Percentiles rank a stretch among this genome's conserved stretches.
phyloP scores from a whole-genome alignment of 2,329 filamentous ascomycete species.

The Claviceps africana region DNA sequence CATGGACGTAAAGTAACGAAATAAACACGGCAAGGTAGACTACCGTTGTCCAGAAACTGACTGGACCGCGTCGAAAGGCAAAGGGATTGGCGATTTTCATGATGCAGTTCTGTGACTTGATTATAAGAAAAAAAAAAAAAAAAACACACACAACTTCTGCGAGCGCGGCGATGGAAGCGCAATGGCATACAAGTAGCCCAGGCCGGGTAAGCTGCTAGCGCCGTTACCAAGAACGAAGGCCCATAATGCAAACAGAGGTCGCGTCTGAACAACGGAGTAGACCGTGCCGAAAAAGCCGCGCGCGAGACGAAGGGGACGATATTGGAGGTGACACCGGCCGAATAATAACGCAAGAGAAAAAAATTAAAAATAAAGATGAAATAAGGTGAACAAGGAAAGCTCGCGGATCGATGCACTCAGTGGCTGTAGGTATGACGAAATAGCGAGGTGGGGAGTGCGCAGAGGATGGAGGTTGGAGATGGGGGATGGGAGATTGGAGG shows the following conservation, averaged over 20 bases:
- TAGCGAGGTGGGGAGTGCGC: background rate
- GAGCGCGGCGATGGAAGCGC: background rate
- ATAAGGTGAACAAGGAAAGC: background rate
- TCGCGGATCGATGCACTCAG: background rate
- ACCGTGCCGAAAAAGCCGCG: background rate
- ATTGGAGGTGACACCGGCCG: background rate
- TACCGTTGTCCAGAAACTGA: conserved; percentile 63
- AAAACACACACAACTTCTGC: background rate
- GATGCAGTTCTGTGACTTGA: background rate
- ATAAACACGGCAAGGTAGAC: conserved; percentile 68
- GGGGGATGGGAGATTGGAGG: background rate
- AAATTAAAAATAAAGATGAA: no score
- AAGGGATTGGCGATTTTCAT: conserved; percentile 39
- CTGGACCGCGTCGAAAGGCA: conserved; percentile 66
- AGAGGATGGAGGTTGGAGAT: background rate
- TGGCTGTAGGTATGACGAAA: background rate
- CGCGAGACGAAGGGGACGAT: background rate
- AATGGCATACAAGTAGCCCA: background rate
- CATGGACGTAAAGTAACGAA: conserved; percentile 59
- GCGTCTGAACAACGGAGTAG: background rate
- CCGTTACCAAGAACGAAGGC: background rate
- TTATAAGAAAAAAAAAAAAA: no score
- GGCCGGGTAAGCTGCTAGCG: background rate
- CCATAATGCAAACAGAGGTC: background rate
- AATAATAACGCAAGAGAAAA: background rate